Base-by-base conservation (phyloP, 129 eudicot genomes). In the Kitagawia praeruptora region DNA sequence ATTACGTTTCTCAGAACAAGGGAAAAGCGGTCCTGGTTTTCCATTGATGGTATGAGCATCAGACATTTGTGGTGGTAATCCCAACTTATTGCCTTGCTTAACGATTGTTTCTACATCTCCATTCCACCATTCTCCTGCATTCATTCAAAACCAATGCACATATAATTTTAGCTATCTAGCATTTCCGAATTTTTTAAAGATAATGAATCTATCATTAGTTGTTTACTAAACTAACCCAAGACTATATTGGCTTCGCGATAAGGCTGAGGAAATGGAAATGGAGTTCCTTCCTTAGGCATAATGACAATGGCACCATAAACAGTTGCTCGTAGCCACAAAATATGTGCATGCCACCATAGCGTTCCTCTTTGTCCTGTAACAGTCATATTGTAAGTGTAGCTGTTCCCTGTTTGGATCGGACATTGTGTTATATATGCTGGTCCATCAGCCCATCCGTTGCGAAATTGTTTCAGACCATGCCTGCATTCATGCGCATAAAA, bases 11-110 rank as follows among this genome's bases (percentile, higher is more conserved):
- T 86, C 87, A 1, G 89, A 86, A 74, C 89, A 86, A 0, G 85
- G 85, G 80, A 86, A 86, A 39, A 86, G 83, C 2, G 89, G 87
- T 28, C 89, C 89, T 13, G 87, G 89, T 70, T 86, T 86, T 77
- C 89, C 89, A 70, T 86, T 86, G 28, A 86, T 86, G 86, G 89
- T 86, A 56, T 86, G 89, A n/a, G 89, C 89, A 75, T 86, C 89
- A 4, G 89, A 83, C 81, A 81, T 74, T 69, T 83, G 82, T 15
- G 89, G 89, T 44, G 89, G 87, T 14, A 86, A 78, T 39, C 89
- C 89, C 87, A 86, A 77, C 44, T 85, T 83, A 70, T 86, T 86
- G 34, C 85, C 89, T 54, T 83, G 78, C 56, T 83, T 86, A 64
- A 86, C 89, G 19, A 86, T 81, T 56, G 78, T 79, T 56, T 86